A percentile compares a stretch with the other conserved stretches of the same genome.
These are phyloP conservation scores for Cantharellus cinnabarinus DNA, from an alignment of 768 basidiomycete species.

Conservation along the genomic window DNA sequence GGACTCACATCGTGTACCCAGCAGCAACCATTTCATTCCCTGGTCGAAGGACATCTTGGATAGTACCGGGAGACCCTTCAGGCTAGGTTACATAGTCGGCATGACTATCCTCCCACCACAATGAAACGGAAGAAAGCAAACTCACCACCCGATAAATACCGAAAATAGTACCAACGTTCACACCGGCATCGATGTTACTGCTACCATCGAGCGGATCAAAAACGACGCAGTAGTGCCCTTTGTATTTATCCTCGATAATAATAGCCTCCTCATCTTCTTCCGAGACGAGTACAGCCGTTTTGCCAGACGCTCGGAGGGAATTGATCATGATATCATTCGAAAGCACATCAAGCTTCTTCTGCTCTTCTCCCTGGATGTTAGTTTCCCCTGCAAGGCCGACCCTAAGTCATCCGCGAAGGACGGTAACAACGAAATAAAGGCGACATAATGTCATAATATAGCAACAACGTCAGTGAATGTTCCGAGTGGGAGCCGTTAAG, in stretches of 20 bases:
- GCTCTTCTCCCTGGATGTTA: conserved; percentile 95
- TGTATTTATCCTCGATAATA: conserved; percentile 61
- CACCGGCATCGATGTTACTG: conserved; percentile 96
- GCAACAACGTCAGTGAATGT: no score
- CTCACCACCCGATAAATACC: conserved; percentile 83
- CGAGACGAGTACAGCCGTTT: conserved; percentile 88
- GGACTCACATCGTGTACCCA: conserved; percentile 83
- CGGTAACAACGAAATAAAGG: neutral
- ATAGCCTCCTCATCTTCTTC: conserved; percentile 89
- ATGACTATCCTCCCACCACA: neutral
- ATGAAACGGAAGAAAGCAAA: conserved; percentile 8
- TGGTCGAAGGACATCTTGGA: conserved; percentile 79
- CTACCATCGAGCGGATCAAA: conserved; percentile 95
- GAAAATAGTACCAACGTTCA: conserved; percentile 76
- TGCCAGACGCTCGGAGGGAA: conserved; percentile 85
- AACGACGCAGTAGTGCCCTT: conserved; percentile 85
- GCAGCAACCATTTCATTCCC: conserved; percentile 96
- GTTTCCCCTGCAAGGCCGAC: conserved; percentile 92
- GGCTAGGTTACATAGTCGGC: conserved; percentile 10
- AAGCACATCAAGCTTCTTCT: conserved; percentile 97
- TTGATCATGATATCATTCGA: conserved; percentile 96
- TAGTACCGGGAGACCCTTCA: conserved; percentile 53
- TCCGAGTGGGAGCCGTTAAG: neutral
- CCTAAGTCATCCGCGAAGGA: conserved; percentile 22
- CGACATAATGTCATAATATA: neutral